A percentile compares a stretch with the other conserved stretches of the same genome.
Evolutionary conservation across 169 alveolate genomes (phyloP).

Genomic region (Cryptosporidium parvum): DNA sequence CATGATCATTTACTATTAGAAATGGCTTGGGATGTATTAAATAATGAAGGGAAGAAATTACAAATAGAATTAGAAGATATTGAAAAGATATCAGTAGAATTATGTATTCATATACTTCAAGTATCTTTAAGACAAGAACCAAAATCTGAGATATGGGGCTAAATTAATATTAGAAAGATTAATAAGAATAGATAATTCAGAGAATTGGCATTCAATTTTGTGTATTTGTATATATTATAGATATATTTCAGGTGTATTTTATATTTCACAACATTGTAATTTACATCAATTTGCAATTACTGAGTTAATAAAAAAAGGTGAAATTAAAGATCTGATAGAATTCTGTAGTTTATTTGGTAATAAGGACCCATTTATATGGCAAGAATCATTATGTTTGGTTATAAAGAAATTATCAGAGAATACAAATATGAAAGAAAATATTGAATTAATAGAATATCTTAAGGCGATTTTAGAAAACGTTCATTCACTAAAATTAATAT

Average conservation of each 20-base stretch:
- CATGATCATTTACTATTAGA: slow-evolving; percentile 49
- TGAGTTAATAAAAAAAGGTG: slow-evolving; percentile 27
- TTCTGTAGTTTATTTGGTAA: slow-evolving; percentile 56
- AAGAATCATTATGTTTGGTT: slow-evolving; percentile 32
- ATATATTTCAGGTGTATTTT: slow-evolving; percentile 37
- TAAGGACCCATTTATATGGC: slow-evolving; percentile 61
- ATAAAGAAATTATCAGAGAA: slow-evolving; percentile 30
- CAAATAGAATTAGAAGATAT: slow-evolving; percentile 41
- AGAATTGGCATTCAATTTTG: slow-evolving; percentile 65
- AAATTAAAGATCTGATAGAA: slow-evolving; percentile 53
- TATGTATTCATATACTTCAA: slow-evolving; percentile 54
- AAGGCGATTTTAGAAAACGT: slow-evolving; percentile 28
- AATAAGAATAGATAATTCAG: slow-evolving; percentile 50
- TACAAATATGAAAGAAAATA: background rate
- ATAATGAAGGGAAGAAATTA: slow-evolving; percentile 24
- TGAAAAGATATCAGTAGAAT: slow-evolving; percentile 33
- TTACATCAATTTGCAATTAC: slow-evolving; percentile 58
- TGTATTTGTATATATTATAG: slow-evolving; percentile 57
- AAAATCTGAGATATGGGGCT: slow-evolving; percentile 49
- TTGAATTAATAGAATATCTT: slow-evolving; percentile 12
- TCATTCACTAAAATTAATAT: slow-evolving; percentile 8
- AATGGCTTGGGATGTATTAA: slow-evolving; percentile 57
- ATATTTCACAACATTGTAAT: slow-evolving; percentile 47
- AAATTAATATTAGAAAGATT: slow-evolving; percentile 41
- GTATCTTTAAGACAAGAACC: slow-evolving; percentile 58